Evolutionary conservation across 2,329 filamentous ascomycete genomes (phyloP).

Genomic region (Fusarium chlamydosporum): DNA sequence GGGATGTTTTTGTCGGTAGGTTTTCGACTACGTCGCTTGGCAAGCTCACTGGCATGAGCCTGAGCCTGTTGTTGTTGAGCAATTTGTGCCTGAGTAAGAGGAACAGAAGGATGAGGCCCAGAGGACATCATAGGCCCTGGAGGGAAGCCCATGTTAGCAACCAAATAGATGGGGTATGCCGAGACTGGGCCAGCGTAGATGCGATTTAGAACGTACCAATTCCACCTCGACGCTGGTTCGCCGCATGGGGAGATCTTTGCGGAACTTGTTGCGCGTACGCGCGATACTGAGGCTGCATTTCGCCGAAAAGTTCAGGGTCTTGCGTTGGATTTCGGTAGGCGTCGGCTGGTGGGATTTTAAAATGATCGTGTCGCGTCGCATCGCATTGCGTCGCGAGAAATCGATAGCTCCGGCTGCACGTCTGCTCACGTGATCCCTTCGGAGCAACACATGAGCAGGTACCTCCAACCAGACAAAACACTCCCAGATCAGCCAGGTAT

Average conservation of each 20-base stretch:
- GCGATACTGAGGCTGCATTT: constrained; percentile 69
- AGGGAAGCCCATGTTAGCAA: constrained; percentile 32
- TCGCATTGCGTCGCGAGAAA: constrained; percentile 41
- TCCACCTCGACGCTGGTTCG: constrained; percentile 65
- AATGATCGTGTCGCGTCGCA: constrained; percentile 51
- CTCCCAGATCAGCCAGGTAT: too few species aligned
- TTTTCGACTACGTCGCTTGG: constrained; percentile 86
- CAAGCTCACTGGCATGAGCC: constrained; percentile 72
- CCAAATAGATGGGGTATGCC: neutral
- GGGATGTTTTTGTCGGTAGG: constrained; percentile 96
- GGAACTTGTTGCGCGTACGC: constrained; percentile 65
- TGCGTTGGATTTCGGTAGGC: constrained; percentile 24
- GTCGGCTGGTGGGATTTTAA: constrained; percentile 32
- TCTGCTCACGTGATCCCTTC: constrained; percentile 45
- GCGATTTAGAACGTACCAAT: constrained; percentile 61
- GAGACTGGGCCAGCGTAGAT: constrained; percentile 8
- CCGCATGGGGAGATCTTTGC: constrained; percentile 64
- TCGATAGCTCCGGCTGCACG: constrained; percentile 38
- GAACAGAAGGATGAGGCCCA: constrained; percentile 65
- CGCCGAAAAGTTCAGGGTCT: constrained; percentile 17
- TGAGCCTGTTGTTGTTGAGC: constrained; percentile 66
- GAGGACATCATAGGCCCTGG: constrained; percentile 69
- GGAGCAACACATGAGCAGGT: neutral
- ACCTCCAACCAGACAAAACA: too few species aligned
- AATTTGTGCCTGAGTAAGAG: constrained; percentile 68